These are phyloP conservation scores for Copromyces sp. DNA, from an alignment of 495 filamentous ascomycete species.

Conservation along the genomic window DNA sequence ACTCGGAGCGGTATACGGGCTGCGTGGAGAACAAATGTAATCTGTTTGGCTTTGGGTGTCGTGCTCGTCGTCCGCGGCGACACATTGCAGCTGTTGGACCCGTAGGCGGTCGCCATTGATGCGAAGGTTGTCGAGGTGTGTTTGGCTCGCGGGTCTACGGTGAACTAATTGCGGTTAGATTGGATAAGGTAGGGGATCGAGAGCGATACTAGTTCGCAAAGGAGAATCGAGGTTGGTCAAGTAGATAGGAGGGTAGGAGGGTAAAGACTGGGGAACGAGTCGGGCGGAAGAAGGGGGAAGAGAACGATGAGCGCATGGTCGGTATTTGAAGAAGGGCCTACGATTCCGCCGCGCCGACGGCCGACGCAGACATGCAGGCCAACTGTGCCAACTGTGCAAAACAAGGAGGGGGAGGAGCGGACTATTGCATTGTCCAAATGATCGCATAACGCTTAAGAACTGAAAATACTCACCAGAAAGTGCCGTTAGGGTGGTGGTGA, in stretches of 20 bases:
- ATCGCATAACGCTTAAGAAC: constrained; percentile 29
- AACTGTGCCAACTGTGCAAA: not conserved
- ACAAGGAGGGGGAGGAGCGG: constrained; percentile 9
- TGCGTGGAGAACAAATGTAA: constrained; percentile 73
- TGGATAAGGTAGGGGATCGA: not conserved
- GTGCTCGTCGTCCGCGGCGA: constrained; percentile 32
- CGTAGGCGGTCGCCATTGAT: constrained; percentile 11
- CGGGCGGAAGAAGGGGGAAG: not conserved
- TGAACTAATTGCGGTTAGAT: not conserved
- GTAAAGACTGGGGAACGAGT: not conserved
- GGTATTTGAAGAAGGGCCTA: not conserved
- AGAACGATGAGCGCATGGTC: not conserved
- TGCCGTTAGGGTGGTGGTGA: constrained; percentile 24
- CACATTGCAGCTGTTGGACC: constrained; percentile 29
- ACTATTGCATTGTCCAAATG: constrained; percentile 9
- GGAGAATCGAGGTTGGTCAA: not conserved
- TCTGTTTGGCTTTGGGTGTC: constrained; percentile 70
- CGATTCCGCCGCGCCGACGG: not conserved
- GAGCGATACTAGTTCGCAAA: not conserved
- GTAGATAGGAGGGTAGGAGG: not conserved
- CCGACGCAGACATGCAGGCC: not conserved
- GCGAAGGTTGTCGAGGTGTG: not conserved
- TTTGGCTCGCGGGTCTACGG: not conserved
- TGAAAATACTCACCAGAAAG: constrained; percentile 29
- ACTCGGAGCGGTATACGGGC: constrained; percentile 85